Evolutionary conservation across 2,329 filamentous ascomycete species (phyloP).

Genomic region (Akanthomyces uredinophilus): DNA sequence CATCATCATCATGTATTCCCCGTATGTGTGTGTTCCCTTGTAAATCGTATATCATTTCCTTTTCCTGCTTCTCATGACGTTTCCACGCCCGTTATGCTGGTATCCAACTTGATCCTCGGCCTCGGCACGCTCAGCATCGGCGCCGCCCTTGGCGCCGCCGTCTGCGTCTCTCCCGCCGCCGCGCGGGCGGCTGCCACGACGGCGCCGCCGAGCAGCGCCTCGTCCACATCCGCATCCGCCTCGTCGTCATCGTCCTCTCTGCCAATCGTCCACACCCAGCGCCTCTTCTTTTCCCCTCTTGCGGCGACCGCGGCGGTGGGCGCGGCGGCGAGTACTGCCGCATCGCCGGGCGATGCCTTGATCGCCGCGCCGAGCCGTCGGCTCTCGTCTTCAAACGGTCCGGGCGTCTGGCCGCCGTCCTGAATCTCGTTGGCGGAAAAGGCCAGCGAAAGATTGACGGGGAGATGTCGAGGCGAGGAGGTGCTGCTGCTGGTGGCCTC

Average conservation of each 20-base stretch:
- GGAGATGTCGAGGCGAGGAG: slow-evolving; percentile 32
- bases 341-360: slow-evolving; percentile 38
- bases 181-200: slow-evolving; percentile 30
- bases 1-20: neutral
- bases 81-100: neutral
- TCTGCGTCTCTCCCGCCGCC: neutral
- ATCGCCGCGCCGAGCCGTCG: slow-evolving; percentile 47
- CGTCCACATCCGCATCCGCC: slow-evolving; percentile 32
- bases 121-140: neutral
- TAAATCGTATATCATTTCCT: neutral
- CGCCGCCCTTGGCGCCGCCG: neutral
- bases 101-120: neutral
- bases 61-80: neutral
- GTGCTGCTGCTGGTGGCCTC: slow-evolving; percentile 43
- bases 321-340: too few relatives aligned
- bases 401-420: slow-evolving; percentile 58
- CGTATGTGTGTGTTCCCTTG: neutral
- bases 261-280: slow-evolving; percentile 63
- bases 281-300: slow-evolving; percentile 50
- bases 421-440: slow-evolving; percentile 51
- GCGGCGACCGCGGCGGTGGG: too few relatives aligned
- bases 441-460: slow-evolving; percentile 45
- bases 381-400: slow-evolving; percentile 59
- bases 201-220: slow-evolving; percentile 36
- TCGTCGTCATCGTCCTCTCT: slow-evolving; percentile 44